Percentiles rank a stretch among this genome's conserved stretches.
phyloP scores from a whole-genome alignment of 768 basidiomycete genomes.

The Collybiopsis luxurians region DNA sequence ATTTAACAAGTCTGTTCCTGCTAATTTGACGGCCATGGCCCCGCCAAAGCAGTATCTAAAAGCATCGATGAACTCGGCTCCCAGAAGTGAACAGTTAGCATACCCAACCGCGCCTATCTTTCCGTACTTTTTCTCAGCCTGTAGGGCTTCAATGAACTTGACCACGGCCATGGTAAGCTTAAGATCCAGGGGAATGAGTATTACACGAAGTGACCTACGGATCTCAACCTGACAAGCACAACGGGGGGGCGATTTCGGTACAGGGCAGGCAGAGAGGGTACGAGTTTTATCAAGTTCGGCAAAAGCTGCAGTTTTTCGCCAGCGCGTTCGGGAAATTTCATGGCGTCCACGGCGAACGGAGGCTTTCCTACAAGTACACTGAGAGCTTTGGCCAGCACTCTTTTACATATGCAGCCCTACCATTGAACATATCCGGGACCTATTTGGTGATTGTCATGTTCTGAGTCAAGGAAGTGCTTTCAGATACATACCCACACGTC shows the following conservation, averaged over 20 bases:
- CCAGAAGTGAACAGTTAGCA: background rate
- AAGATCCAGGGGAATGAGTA: no score
- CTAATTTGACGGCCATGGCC: conserved; percentile 34
- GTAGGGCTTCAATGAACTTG: conserved; percentile 35
- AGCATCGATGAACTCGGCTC: background rate
- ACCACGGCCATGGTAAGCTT: no score
- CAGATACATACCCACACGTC: conserved; percentile 41
- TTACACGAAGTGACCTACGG: conserved; percentile 21
- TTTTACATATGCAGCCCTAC: conserved; percentile 26
- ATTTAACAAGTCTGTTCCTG: conserved; percentile 30
- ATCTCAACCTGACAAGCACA: conserved; percentile 26
- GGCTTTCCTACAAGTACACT: conserved; percentile 24
- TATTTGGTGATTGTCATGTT: conserved; percentile 21
- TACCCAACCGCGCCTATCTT: conserved; percentile 44
- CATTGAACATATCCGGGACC: conserved; percentile 60
- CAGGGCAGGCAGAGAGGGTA: conserved; percentile 26
- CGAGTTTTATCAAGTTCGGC: conserved; percentile 8
- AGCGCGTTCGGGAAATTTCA: conserved; percentile 25
- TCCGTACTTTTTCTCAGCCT: conserved; percentile 37
- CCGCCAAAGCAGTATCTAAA: conserved; percentile 44
- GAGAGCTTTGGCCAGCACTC: background rate
- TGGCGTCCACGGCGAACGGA: conserved; percentile 20
- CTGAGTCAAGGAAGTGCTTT: background rate
- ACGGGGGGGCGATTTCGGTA: conserved; percentile 30
- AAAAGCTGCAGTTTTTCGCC: conserved; percentile 22